A percentile compares a stretch with the other conserved stretches of the same genome.
phyloP scores from a whole-genome alignment of 2,329 filamentous ascomycete genomes.

The Exophiala phaeomuriformis region DNA sequence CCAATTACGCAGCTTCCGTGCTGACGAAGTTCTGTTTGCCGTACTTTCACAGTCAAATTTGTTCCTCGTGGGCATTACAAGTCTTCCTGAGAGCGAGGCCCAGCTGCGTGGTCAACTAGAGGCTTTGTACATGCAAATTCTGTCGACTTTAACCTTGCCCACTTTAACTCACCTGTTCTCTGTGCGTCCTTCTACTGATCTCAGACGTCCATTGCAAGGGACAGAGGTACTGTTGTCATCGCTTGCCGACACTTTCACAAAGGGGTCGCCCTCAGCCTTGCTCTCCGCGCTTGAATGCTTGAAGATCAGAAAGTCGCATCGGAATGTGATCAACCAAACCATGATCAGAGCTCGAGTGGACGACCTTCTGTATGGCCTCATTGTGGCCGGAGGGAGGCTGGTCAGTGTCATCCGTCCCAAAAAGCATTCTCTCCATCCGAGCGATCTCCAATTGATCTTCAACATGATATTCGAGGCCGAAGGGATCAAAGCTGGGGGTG shows the following conservation, averaged over 20 bases:
- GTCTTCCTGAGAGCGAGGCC: conserved; percentile 80
- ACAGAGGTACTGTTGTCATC: conserved; percentile 88
- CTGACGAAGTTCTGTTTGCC: conserved; percentile 79
- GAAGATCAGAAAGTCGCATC: conserved; percentile 81
- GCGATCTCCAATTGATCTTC: conserved; percentile 92
- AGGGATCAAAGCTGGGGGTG: conserved; percentile 81
- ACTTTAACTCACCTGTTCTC: conserved; percentile 80
- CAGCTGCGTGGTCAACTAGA: conserved; percentile 85
- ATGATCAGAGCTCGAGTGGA: conserved; percentile 71
- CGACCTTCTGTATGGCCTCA: conserved; percentile 80
- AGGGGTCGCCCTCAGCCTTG: conserved; percentile 79
- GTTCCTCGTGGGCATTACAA: conserved; percentile 89
- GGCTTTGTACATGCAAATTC: conserved; percentile 94
- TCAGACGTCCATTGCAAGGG: conserved; percentile 80
- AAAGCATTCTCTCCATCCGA: conserved; percentile 89
- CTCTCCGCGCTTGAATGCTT: conserved; percentile 88
- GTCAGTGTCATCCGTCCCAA: conserved; percentile 93
- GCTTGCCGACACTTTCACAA: conserved; percentile 87
- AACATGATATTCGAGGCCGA: conserved; percentile 98
- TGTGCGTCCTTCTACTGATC: conserved; percentile 84
- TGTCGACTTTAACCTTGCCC: conserved; percentile 88
- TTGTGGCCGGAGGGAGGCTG: conserved; percentile 84
- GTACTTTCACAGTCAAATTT: conserved; percentile 77
- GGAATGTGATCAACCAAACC: conserved; percentile 76
- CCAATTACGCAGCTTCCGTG: conserved; percentile 72